Evolutionary conservation across 768 basidiomycete genomes (phyloP).

Genomic region (Tylopilus sp.): DNA sequence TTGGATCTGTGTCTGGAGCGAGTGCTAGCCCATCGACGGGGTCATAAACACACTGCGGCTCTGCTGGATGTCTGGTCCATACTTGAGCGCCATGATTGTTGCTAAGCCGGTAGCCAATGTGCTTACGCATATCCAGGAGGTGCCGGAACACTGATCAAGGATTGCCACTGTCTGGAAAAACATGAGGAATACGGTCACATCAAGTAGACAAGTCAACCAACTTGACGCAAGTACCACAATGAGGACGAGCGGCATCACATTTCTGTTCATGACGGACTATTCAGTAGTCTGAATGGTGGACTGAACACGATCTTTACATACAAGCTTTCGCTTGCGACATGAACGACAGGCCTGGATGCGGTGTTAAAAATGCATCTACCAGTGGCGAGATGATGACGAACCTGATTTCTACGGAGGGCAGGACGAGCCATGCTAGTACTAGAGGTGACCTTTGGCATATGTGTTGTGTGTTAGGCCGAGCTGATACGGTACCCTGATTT

Average conservation of each 20-base stretch:
- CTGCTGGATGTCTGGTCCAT: constrained; percentile 68
- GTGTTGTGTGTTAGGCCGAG: constrained; percentile 1
- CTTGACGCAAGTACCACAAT: constrained; percentile 84
- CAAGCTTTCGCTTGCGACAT: constrained; percentile 82
- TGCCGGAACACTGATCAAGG: constrained; percentile 77
- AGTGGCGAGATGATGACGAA: constrained; percentile 19
- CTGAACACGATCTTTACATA: constrained; percentile 35
- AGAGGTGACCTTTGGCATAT: constrained; percentile 66
- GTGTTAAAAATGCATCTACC: constrained; percentile 10
- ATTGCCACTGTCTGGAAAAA: constrained; percentile 67
- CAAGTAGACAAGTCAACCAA: constrained; percentile 41
- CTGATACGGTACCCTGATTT: background rate
- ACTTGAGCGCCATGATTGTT: constrained; percentile 2
- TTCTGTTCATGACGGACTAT: constrained; percentile 49
- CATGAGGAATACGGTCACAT: constrained; percentile 6
- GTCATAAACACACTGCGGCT: constrained; percentile 84
- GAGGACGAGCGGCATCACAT: constrained; percentile 85
- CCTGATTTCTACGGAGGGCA: constrained; percentile 79
- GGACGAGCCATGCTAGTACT: constrained; percentile 42
- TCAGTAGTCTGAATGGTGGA: constrained; percentile 1
- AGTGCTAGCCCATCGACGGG: constrained; percentile 79
- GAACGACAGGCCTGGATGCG: constrained; percentile 65
- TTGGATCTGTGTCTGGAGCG: constrained; percentile 74
- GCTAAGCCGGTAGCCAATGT: background rate
- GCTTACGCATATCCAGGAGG: constrained; percentile 81